These are phyloP conservation scores for Halteria grandinella DNA, from an alignment of 73 alveolate species.

Conservation along the genomic window DNA sequence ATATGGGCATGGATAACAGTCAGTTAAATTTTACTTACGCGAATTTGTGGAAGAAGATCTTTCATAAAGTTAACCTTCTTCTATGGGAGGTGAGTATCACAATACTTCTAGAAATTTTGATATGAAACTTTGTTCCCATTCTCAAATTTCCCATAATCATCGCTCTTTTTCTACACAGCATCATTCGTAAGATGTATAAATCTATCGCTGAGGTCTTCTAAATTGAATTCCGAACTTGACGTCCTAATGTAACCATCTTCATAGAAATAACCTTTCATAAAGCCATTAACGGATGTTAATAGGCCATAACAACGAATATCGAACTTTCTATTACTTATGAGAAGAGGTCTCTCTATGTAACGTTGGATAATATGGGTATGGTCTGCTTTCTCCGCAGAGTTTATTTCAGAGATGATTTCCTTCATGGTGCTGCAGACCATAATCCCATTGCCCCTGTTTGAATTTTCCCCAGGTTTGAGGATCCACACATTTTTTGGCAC, in stretches of 20 bases:
- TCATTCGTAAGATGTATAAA: conserved; percentile 77
- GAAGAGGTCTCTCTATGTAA: conserved; percentile 64
- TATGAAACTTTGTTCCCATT: conserved; percentile 60
- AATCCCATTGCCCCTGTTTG: conserved; percentile 91
- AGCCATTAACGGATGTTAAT: conserved; percentile 55
- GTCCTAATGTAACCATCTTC: conserved; percentile 78
- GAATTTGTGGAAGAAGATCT: conserved; percentile 61
- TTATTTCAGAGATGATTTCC: conserved; percentile 62
- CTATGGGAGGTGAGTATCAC: conserved; percentile 16
- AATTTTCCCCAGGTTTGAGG: conserved; percentile 70
- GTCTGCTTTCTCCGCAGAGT: conserved; percentile 15
- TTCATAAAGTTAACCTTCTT: conserved; percentile 23
- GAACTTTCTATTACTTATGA: conserved; percentile 63
- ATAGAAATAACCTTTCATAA: conserved; percentile 67
- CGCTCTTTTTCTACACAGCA: conserved; percentile 74
- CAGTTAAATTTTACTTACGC: not conserved
- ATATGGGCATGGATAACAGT: not conserved
- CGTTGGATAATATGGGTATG: conserved; percentile 54
- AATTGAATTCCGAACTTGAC: conserved; percentile 48
- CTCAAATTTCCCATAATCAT: conserved; percentile 72
- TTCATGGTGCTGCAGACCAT: conserved; percentile 71
- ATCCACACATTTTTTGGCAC: conserved; percentile 67
- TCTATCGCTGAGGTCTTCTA: conserved; percentile 42
- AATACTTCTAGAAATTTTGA: conserved; percentile 58
- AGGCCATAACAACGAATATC: conserved; percentile 62